Conservation (phyloP, 306 rosid genomes). For the Ceratonia siliqua region DNA sequence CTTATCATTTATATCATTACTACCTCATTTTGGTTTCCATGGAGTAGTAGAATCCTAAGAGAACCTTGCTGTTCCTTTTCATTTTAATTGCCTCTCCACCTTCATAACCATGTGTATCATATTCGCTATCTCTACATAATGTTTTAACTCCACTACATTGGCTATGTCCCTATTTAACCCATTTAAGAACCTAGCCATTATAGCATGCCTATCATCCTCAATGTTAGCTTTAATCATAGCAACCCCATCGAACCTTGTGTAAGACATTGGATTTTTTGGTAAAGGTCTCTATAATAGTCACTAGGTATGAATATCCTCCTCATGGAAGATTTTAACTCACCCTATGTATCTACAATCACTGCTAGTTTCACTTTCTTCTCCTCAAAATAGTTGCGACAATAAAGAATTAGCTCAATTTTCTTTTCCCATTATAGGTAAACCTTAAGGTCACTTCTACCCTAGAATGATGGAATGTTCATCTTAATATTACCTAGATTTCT, state of each 20-base stretch:
- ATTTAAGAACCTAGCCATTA: too few relatives aligned
- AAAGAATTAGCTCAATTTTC: too few relatives aligned
- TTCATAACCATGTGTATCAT: neutral
- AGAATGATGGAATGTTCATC: neutral
- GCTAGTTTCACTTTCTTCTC: too few relatives aligned
- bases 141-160: too few relatives aligned
- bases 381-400: too few relatives aligned
- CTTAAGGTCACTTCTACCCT: neutral
- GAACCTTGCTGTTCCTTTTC: neutral
- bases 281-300: neutral
- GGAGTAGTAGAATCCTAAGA: neutral
- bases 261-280: too few relatives aligned
- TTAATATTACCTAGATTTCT: too few relatives aligned
- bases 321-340: neutral
- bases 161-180: too few relatives aligned
- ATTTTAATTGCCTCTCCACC: too few relatives aligned
- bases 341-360: neutral
- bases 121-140: neutral
- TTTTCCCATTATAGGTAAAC: neutral
- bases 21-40: neutral
- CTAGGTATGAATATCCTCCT: neutral
- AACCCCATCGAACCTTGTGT: too few relatives aligned
- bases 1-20: neutral
- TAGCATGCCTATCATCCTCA: too few relatives aligned
- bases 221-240: neutral